Evolutionary conservation across 805 yeast species (phyloP).

Genomic region (Kluyveromyces nonfermentans): DNA sequence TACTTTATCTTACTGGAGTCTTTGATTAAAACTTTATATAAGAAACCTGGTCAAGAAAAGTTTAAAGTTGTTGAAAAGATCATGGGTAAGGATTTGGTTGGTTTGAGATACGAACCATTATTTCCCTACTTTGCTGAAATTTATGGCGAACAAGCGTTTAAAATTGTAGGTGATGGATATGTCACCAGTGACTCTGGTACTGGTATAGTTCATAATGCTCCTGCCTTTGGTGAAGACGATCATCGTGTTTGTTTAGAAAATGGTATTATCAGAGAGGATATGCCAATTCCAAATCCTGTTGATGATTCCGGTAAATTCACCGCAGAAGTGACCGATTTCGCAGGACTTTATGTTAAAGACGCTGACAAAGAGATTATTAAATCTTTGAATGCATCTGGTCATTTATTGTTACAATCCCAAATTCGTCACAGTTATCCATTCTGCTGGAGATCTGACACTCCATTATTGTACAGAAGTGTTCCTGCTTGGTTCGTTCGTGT

Average conservation of each 20-base stretch:
- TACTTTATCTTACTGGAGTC: slow-evolving; percentile 79
- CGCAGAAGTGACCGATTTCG: slow-evolving; percentile 58
- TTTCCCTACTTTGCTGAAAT: slow-evolving; percentile 71
- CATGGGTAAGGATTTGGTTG: slow-evolving; percentile 71
- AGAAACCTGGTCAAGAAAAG: slow-evolving; percentile 88
- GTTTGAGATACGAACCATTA: slow-evolving; percentile 71
- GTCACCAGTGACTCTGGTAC: slow-evolving; percentile 96
- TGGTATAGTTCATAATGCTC: slow-evolving; percentile 97
- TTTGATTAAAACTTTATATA: slow-evolving; percentile 75
- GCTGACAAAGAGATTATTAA: slow-evolving; percentile 91
- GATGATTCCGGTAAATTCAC: slow-evolving; percentile 90
- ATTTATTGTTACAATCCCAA: slow-evolving; percentile 68
- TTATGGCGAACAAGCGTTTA: slow-evolving; percentile 71
- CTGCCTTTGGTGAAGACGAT: slow-evolving; percentile 99
- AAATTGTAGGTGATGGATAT: slow-evolving; percentile 71
- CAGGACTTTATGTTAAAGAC: slow-evolving; percentile 85
- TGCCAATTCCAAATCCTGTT: slow-evolving; percentile 84
- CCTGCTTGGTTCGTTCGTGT: slow-evolving; percentile 98
- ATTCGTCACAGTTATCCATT: slow-evolving; percentile 95
- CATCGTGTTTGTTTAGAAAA: slow-evolving; percentile 66
- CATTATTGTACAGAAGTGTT: slow-evolving; percentile 88
- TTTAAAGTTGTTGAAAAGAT: slow-evolving; percentile 73
- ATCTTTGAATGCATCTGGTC: slow-evolving; percentile 66
- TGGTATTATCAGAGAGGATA: slow-evolving; percentile 63
- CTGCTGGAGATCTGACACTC: slow-evolving; percentile 99